Percentiles rank a stretch among this genome's conserved stretches.
These are phyloP conservation scores for Neurospora hispaniola DNA, from an alignment of 495 filamentous ascomycete genomes.

Conservation along the genomic window DNA sequence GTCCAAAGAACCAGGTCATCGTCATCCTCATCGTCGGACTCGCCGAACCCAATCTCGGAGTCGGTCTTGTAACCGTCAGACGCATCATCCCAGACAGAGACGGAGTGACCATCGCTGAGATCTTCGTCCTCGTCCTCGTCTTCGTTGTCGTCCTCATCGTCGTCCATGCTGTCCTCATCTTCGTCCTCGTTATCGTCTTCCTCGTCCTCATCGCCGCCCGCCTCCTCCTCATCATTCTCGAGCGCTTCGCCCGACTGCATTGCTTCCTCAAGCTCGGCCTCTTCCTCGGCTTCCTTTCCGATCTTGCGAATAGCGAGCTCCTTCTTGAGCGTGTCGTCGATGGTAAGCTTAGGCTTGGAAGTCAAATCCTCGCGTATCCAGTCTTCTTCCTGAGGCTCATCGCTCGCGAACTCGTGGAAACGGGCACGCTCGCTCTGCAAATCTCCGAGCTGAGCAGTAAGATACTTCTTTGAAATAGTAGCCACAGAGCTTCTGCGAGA, in stretches of 20 bases:
- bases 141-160: slow-evolving; percentile 39
- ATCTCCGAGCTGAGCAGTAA: slow-evolving; percentile 40
- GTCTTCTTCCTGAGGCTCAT: slow-evolving; percentile 68
- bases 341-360: slow-evolving; percentile 59
- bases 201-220: slow-evolving; percentile 30
- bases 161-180: slow-evolving; percentile 36
- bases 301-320: slow-evolving; percentile 80
- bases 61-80: slow-evolving; percentile 85
- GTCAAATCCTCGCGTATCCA: slow-evolving; percentile 61
- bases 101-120: slow-evolving; percentile 33
- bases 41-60: slow-evolving; percentile 87
- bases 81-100: slow-evolving; percentile 55
- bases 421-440: slow-evolving; percentile 58
- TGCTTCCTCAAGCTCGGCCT: slow-evolving; percentile 63
- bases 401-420: slow-evolving; percentile 91
- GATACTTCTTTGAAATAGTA: slow-evolving; percentile 30
- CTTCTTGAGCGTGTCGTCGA: slow-evolving; percentile 82
- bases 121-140: slow-evolving; percentile 29
- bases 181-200: slow-evolving; percentile 44
- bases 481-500: slow-evolving; percentile 30
- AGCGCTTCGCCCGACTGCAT: slow-evolving; percentile 51
- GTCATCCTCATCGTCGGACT: slow-evolving; percentile 77
- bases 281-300: slow-evolving; percentile 84
- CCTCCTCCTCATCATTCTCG: slow-evolving; percentile 42
- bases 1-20: slow-evolving; percentile 78